These are phyloP conservation scores for Mycena alexandri DNA, from an alignment of 768 basidiomycete species.

Conservation along the genomic window DNA sequence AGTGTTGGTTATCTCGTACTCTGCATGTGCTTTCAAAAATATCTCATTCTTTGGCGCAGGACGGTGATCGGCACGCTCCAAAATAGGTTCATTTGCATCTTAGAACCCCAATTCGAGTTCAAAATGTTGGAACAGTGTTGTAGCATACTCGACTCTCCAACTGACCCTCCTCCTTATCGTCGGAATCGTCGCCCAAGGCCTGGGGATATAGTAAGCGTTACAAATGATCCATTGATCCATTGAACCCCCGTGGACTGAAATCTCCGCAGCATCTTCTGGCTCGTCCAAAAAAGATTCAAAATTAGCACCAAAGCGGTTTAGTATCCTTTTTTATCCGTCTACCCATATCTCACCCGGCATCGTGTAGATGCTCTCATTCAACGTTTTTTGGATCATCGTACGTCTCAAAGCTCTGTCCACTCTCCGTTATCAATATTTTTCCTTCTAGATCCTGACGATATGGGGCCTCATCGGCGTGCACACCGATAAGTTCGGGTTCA, in stretches of 20 bases:
- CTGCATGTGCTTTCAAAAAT: slow-evolving; percentile 14
- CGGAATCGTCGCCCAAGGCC: slow-evolving; percentile 71
- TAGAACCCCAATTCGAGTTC: not conserved
- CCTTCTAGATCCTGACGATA: slow-evolving; percentile 65
- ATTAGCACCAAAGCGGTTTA: slow-evolving; percentile 73
- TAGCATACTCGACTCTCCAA: slow-evolving; percentile 79
- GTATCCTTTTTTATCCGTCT: slow-evolving; percentile 26
- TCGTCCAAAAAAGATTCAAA: slow-evolving; percentile 73
- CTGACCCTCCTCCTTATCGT: slow-evolving; percentile 76
- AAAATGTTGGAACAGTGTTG: slow-evolving; percentile 57
- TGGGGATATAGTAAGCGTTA: slow-evolving; percentile 73
- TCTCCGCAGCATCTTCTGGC: slow-evolving; percentile 67
- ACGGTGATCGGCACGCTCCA: slow-evolving; percentile 81
- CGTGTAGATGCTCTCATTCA: slow-evolving; percentile 76
- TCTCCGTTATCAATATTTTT: not conserved
- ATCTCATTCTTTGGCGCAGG: slow-evolving; percentile 46
- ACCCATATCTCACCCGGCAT: not conserved
- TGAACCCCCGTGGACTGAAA: not conserved
- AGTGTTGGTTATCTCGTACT: slow-evolving; percentile 60
- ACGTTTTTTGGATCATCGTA: slow-evolving; percentile 79
- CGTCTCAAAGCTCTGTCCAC: not conserved
- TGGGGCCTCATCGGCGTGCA: slow-evolving; percentile 87
- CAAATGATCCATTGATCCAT: no score
- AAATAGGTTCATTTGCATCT: slow-evolving; percentile 62
- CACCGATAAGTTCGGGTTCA: slow-evolving; percentile 81